phyloP scores from a whole-genome alignment of 768 basidiomycete genomes.

The Tubosaeta brunneosetosa region DNA sequence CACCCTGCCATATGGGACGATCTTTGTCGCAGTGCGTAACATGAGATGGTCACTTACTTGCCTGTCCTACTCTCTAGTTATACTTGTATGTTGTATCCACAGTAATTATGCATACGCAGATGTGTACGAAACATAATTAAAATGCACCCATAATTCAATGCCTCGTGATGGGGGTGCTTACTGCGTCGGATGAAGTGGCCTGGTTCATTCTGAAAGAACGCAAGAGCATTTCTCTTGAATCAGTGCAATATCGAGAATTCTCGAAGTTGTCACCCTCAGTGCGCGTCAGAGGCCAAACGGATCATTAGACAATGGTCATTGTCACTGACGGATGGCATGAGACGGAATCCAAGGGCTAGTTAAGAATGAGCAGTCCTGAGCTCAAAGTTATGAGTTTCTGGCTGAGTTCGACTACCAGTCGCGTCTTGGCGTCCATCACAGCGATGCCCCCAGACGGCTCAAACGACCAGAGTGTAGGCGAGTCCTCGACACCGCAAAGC shows the following conservation, averaged over 20 bases:
- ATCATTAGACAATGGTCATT: too few relatives aligned
- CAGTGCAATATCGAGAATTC: too few relatives aligned
- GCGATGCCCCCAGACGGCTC: slow-evolving; percentile 15
- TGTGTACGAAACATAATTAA: slow-evolving; percentile 5
- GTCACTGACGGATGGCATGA: too few relatives aligned
- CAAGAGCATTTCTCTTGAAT: too few relatives aligned
- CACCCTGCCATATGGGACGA: slow-evolving; percentile 50
- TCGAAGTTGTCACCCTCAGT: too few relatives aligned
- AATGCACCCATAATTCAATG: not conserved
- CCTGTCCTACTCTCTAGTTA: slow-evolving; percentile 11
- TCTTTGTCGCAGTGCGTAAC: slow-evolving; percentile 26
- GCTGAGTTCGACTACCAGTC: too few relatives aligned
- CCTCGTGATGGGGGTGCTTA: too few relatives aligned
- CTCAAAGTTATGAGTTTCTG: too few relatives aligned
- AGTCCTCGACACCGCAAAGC: not conserved
- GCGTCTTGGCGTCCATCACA: too few relatives aligned
- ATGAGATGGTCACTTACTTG: not conserved
- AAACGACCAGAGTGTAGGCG: not conserved
- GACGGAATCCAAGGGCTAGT: too few relatives aligned
- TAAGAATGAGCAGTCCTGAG: too few relatives aligned
- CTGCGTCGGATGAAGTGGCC: slow-evolving; percentile 13
- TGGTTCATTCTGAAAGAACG: slow-evolving; percentile 62
- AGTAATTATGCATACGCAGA: slow-evolving; percentile 12
- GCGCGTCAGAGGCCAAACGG: too few relatives aligned
- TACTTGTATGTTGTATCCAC: slow-evolving; percentile 7